Evolutionary conservation across 2,329 filamentous ascomycete genomes (phyloP).

Genomic region (Xylariaceae sp.): DNA sequence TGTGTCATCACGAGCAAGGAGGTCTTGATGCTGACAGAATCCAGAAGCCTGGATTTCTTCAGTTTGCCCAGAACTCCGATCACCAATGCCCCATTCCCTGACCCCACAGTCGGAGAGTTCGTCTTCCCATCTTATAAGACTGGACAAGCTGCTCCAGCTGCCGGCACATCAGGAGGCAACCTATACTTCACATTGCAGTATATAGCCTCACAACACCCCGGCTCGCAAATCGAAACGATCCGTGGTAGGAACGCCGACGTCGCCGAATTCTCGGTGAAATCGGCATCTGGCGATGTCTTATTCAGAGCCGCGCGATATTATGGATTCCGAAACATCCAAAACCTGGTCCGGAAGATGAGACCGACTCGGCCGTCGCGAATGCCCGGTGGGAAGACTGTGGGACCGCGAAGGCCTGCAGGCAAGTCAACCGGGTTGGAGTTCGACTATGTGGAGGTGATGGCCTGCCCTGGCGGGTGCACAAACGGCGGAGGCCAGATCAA

Average conservation of each 20-base stretch:
- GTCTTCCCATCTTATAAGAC: conserved; percentile 56
- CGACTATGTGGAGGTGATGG: conserved; percentile 98
- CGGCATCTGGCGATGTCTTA: conserved; percentile 50
- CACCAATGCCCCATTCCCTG: conserved; percentile 61
- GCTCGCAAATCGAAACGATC: conserved; percentile 63
- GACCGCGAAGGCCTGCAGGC: conserved; percentile 47
- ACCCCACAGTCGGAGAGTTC: conserved; percentile 63
- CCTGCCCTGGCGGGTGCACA: conserved; percentile 96
- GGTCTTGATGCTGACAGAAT: conserved; percentile 80
- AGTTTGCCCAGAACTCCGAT: conserved; percentile 57
- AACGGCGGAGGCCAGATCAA: conserved; percentile 97
- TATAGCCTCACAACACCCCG: conserved; percentile 64
- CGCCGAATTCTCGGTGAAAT: conserved; percentile 70
- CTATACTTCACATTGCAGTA: conserved; percentile 77
- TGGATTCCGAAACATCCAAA: conserved; percentile 97
- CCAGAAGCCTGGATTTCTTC: conserved; percentile 72
- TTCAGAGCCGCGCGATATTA: conserved; percentile 89
- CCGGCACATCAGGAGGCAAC: conserved; percentile 84
- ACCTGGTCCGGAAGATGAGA: conserved; percentile 86
- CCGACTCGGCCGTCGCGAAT: conserved; percentile 72
- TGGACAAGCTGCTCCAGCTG: conserved; percentile 44
- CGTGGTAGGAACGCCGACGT: conserved; percentile 88
- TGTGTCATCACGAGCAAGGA: conserved; percentile 98
- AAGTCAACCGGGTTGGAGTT: conserved; percentile 58
- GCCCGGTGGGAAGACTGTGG: conserved; percentile 62